Evolutionary conservation across 2,329 filamentous ascomycete genomes (phyloP).

Genomic region (Colletotrichum costaricense): DNA sequence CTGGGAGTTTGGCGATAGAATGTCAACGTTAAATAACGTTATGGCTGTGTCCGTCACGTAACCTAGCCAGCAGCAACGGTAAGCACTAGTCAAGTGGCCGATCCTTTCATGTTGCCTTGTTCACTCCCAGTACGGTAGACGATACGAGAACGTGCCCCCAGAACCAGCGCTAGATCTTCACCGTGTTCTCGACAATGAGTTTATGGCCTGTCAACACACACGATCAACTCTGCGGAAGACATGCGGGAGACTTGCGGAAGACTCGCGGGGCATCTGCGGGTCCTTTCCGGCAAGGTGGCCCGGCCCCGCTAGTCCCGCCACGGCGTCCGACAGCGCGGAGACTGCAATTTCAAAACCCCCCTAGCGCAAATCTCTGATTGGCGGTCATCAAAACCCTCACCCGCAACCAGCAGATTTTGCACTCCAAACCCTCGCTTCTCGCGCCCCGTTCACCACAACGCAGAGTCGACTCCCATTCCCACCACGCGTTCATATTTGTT

Average conservation of each 20-base stretch:
- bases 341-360: neutral
- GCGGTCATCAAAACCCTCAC: neutral
- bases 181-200: neutral
- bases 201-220: neutral
- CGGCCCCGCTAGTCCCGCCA: neutral
- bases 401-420: neutral
- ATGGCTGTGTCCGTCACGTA: neutral
- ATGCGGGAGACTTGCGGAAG: neutral
- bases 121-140: neutral
- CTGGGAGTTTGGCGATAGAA: neutral
- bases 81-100: neutral
- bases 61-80: neutral
- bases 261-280: neutral
- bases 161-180: neutral
- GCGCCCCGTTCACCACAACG: neutral
- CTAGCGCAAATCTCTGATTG: neutral
- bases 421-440: neutral
- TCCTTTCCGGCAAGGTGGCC: neutral
- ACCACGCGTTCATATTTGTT: rapidly evolving
- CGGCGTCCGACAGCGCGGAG: neutral
- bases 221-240: neutral
- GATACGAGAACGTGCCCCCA: too few species aligned
- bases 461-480: neutral
- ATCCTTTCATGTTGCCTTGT: neutral
- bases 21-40: neutral